Evolutionary conservation across 2,329 filamentous ascomycete genomes (phyloP).

Genomic region (Raffaelea arxii): DNA sequence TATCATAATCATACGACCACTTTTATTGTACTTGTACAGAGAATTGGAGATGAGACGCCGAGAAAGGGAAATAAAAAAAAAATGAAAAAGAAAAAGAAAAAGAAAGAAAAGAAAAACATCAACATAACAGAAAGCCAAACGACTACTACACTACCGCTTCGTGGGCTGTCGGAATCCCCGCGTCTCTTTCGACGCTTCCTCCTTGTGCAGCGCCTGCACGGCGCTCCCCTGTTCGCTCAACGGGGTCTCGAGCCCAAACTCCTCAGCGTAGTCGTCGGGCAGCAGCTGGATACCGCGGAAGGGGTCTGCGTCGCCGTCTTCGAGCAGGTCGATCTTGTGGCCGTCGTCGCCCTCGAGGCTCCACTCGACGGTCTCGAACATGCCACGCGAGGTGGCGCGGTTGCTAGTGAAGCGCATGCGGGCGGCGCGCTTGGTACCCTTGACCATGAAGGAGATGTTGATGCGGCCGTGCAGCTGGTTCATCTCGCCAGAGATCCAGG

Average conservation of each 20-base stretch:
- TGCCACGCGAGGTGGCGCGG: constrained; percentile 47
- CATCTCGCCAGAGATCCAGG: constrained; percentile 79
- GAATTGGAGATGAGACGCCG: no score
- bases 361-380: constrained; percentile 88
- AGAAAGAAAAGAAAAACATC: not conserved
- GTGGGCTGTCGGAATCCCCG: constrained; percentile 43
- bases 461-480: constrained; percentile 90
- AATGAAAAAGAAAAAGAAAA: not conserved
- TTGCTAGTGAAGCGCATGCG: constrained; percentile 74
- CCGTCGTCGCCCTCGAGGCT: constrained; percentile 61
- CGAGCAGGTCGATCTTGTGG: constrained; percentile 60
- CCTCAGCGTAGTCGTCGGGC: constrained; percentile 16
- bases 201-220: constrained; percentile 1
- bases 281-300: constrained; percentile 13
- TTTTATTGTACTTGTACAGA: constrained; percentile 7
- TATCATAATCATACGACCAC: not conserved
- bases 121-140: not conserved
- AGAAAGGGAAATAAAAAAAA: not conserved
- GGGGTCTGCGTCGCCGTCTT: constrained; percentile 33
- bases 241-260: constrained; percentile 23
- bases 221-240: constrained; percentile 1
- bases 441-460: constrained; percentile 78
- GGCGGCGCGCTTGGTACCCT: constrained; percentile 61
- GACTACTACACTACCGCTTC: constrained; percentile 13
- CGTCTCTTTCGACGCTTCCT: constrained; percentile 16